Evolutionary conservation across 2,329 filamentous ascomycete genomes (phyloP).

Genomic region (Cordyceps tenuipes): DNA sequence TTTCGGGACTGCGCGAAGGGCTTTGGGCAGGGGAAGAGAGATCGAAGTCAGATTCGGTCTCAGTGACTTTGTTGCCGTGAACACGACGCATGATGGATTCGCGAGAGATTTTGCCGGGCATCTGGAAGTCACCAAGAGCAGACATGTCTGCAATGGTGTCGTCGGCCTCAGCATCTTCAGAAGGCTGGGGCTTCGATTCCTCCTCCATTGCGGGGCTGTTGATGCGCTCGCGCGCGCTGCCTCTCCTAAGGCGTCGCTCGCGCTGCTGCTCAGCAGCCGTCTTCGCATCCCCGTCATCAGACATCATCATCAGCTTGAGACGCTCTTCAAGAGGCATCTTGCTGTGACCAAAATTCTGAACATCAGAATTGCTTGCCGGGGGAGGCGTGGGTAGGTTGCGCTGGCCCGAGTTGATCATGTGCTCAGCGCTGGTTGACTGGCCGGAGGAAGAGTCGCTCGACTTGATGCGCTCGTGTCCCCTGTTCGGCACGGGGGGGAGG

Average conservation of each 20-base stretch:
- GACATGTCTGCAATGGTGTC: slow-evolving; percentile 54
- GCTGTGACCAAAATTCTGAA: slow-evolving; percentile 63
- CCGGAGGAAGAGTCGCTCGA: slow-evolving; percentile 46
- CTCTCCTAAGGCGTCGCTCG: slow-evolving; percentile 60
- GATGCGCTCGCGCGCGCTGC: slow-evolving; percentile 42
- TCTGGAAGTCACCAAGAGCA: slow-evolving; percentile 52
- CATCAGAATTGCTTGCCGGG: slow-evolving; percentile 63
- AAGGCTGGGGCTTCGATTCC: slow-evolving; percentile 13
- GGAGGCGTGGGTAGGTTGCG: slow-evolving; percentile 68
- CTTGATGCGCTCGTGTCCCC: slow-evolving; percentile 26
- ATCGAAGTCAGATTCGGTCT: slow-evolving; percentile 53
- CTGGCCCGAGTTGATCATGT: slow-evolving; percentile 51
- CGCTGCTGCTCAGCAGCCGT: slow-evolving; percentile 57
- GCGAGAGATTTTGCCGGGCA: slow-evolving; percentile 74
- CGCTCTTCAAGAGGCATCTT: slow-evolving; percentile 82
- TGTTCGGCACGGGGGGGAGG: slow-evolving; percentile 72
- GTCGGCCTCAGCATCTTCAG: slow-evolving; percentile 44
- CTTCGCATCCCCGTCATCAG: slow-evolving; percentile 52
- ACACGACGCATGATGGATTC: slow-evolving; percentile 90
- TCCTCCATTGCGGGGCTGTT: slow-evolving; percentile 34
- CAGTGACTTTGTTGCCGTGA: slow-evolving; percentile 52
- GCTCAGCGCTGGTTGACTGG: slow-evolving; percentile 64
- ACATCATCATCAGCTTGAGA: slow-evolving; percentile 80
- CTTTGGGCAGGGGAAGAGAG: slow-evolving; percentile 54
- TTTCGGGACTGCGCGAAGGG: slow-evolving; percentile 40